Percentiles rank a stretch among this genome's conserved stretches.
Conservation (phyloP, 2,329 filamentous ascomycete species). For the Verticillium albo-atrum region DNA sequence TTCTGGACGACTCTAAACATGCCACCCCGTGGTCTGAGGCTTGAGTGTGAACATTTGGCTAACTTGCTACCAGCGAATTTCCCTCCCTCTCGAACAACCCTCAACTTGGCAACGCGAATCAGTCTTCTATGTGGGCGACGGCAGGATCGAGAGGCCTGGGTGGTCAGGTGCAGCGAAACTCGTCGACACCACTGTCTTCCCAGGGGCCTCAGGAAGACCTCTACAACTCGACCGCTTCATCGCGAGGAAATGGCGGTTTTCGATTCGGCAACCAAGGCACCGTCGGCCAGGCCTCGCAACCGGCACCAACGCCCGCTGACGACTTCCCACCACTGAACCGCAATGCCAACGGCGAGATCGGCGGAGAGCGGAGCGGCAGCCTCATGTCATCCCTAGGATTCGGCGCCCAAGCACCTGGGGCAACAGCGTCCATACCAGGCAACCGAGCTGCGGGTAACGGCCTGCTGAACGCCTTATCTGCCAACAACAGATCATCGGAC, state of each 20-base stretch:
- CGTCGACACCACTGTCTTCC: slow-evolving; percentile 44
- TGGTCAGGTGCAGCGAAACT: slow-evolving; percentile 45
- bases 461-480: slow-evolving; percentile 59
- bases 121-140: slow-evolving; percentile 51
- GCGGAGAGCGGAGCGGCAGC: slow-evolving; percentile 47
- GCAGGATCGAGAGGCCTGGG: slow-evolving; percentile 43
- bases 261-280: slow-evolving; percentile 46
- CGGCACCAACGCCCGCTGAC: slow-evolving; percentile 45
- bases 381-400: slow-evolving; percentile 53
- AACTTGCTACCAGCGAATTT: slow-evolving; percentile 50
- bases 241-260: slow-evolving; percentile 36
- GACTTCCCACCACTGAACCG: slow-evolving; percentile 61
- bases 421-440: slow-evolving; percentile 30
- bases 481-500: slow-evolving; percentile 48
- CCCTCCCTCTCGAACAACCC: slow-evolving; percentile 60
- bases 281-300: slow-evolving; percentile 33
- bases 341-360: slow-evolving; percentile 52
- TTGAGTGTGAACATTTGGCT: background rate
- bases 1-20: background rate
- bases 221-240: slow-evolving; percentile 35
- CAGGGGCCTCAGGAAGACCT: slow-evolving; percentile 47
- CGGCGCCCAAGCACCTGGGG: slow-evolving; percentile 36
- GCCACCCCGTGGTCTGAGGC: background rate
- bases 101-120: slow-evolving; percentile 43
- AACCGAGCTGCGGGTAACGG: slow-evolving; percentile 49